Evolutionary conservation across 345 rosid species (phyloP), one percentile per base, ranked within the genome.

Genomic region (Carallia brachiata): DNA sequence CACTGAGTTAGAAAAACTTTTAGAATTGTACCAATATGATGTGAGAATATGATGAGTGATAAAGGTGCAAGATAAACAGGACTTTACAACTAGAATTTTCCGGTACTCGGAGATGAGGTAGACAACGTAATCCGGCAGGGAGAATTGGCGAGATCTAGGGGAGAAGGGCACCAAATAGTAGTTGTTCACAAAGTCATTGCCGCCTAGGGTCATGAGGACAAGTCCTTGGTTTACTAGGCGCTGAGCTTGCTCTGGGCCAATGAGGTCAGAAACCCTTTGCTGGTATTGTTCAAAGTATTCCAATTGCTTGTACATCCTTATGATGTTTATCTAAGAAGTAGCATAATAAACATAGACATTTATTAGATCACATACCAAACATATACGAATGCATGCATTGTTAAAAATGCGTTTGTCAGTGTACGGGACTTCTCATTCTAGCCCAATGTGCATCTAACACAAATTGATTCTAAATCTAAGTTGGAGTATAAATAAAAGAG

Each of bases 151-250:
- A n/a, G 92, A 89, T 70, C 97, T 81, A 28, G 88, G 83, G 2
- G 95, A 91, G 75, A 77, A 86, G 30, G 97, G 97, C 71, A 91
- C 83, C 83, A 91, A 73, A 77, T 79, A 89, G 74, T 91, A 91
- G 82, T 91, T 91, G 75, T 91, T 90, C 37, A 91, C 92, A 15
- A 91, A 91, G 70, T 87, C 97, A 63, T 91, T 91, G 64, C 92
- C 97, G 0, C 95, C 97, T 27, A 91, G 82, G 0, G 94, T 87
- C 69, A 87, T 82, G 52, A 91, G 79, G 28, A 86, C 85, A 23
- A 91, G 80, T n/a, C 86, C 84, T 61, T 73, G 52, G 36, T 73
- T 84, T 37, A 89, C 89, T 34, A 89, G 82, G 66, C 70, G 78
- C 61, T 77, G 75, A 36, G 87, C 67, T 62, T 73, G 87, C 12